These are phyloP conservation scores for Quercus mongolica DNA, from an alignment of 306 rosid genomes.

Conservation along the genomic window DNA sequence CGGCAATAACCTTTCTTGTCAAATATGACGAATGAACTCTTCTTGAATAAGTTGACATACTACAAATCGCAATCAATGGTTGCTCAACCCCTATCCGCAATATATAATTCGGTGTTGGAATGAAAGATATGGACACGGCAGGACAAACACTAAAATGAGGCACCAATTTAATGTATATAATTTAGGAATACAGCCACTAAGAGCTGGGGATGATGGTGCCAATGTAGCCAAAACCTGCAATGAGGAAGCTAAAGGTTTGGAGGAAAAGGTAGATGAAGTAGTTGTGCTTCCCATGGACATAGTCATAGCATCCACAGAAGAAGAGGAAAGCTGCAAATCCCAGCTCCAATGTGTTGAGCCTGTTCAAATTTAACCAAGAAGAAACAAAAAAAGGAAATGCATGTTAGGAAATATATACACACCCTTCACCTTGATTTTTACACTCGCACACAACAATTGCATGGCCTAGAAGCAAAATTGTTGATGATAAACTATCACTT, in stretches of 20 bases:
- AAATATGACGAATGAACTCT: slow-evolving; percentile 27
- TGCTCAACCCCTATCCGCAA: slow-evolving; percentile 26
- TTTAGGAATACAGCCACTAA: slow-evolving; percentile 7
- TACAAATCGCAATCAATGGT: slow-evolving; percentile 30
- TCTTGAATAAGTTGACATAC: slow-evolving; percentile 30
- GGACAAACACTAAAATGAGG: slow-evolving; percentile 23
- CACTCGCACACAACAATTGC: neutral
- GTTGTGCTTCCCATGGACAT: slow-evolving; percentile 83
- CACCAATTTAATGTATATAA: slow-evolving; percentile 13
- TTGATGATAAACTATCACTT: neutral
- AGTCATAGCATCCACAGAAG: slow-evolving; percentile 96
- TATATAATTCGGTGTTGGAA: slow-evolving; percentile 28
- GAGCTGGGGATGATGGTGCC: slow-evolving; percentile 90
- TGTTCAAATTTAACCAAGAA: slow-evolving; percentile 32
- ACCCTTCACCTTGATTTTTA: neutral
- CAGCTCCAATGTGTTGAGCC: slow-evolving; percentile 78
- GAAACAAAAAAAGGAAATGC: neutral
- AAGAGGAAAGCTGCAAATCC: slow-evolving; percentile 89
- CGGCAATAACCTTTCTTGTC: slow-evolving; percentile 32
- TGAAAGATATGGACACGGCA: slow-evolving; percentile 33
- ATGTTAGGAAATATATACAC: neutral
- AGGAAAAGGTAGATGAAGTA: slow-evolving; percentile 93
- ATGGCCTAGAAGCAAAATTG: neutral
- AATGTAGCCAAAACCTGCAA: slow-evolving; percentile 87
- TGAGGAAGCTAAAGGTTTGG: slow-evolving; percentile 74